These are phyloP conservation scores for Eucalyptus regnans DNA, from an alignment of 345 rosid genomes.

Conservation along the genomic window DNA sequence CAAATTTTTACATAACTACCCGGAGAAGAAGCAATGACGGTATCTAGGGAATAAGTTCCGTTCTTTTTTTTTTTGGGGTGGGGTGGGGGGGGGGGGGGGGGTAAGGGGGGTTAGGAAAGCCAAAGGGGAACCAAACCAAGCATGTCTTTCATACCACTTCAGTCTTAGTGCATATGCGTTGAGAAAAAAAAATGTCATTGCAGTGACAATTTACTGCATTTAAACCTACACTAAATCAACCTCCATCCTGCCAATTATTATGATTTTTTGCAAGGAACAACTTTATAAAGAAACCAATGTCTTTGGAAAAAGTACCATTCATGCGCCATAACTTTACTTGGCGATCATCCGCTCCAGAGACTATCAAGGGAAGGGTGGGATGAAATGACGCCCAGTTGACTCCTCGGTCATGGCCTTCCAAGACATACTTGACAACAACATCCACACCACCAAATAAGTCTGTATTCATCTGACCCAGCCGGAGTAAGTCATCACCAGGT, in stretches of 20 bases:
- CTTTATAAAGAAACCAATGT: neutral
- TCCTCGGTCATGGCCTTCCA: slow-evolving; percentile 98
- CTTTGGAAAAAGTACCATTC: slow-evolving; percentile 44
- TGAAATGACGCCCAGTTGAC: slow-evolving; percentile 99
- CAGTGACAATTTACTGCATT: neutral
- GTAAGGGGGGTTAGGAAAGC: neutral
- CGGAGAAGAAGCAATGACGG: too few species aligned
- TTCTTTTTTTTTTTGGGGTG: neutral
- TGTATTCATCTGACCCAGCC: slow-evolving; percentile 85
- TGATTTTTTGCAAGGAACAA: neutral
- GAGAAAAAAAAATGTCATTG: neutral
- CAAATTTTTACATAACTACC: neutral
- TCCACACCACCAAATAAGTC: slow-evolving; percentile 95
- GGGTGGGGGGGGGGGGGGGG: too few species aligned
- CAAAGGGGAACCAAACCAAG: neutral
- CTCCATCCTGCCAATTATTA: neutral
- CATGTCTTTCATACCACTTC: neutral
- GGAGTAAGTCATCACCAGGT: slow-evolving; percentile 82
- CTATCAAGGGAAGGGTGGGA: slow-evolving; percentile 88
- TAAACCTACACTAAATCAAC: neutral
- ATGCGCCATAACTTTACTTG: slow-evolving; percentile 98
- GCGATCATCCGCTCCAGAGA: slow-evolving; percentile 98
- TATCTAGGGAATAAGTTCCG: neutral
- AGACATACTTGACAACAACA: slow-evolving; percentile 87
- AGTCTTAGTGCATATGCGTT: neutral